These are phyloP conservation scores for Calophaca sinica DNA, from an alignment of 306 rosid genomes.

Conservation along the genomic window DNA sequence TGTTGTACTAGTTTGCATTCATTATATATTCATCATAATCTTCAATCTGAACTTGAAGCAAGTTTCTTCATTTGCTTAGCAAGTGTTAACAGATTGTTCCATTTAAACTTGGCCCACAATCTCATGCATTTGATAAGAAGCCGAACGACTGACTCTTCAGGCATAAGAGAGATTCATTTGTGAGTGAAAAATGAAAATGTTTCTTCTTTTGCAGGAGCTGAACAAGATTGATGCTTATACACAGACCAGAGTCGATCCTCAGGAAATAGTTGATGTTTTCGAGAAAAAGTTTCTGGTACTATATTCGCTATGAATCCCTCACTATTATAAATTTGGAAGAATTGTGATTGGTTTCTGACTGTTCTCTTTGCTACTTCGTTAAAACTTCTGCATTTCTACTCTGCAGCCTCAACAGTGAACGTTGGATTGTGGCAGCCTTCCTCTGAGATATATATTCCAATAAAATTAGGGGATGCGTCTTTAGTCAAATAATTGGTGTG, in stretches of 20 bases:
- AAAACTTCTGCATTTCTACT: slow-evolving; percentile 15
- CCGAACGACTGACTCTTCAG: background rate
- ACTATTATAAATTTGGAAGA: slow-evolving; percentile 5
- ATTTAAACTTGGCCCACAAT: slow-evolving; percentile 5
- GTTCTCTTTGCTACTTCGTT: background rate
- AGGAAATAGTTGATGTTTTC: slow-evolving; percentile 55
- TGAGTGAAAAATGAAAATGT: background rate
- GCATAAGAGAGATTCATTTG: slow-evolving; percentile 15
- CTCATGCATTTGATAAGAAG: slow-evolving; percentile 21
- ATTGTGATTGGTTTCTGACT: slow-evolving; percentile 20
- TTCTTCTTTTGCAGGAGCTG: slow-evolving; percentile 57
- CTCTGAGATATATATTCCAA: background rate
- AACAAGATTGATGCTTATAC: slow-evolving; percentile 78
- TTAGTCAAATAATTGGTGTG: slow-evolving; percentile 19
- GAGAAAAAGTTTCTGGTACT: slow-evolving; percentile 66
- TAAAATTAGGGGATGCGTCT: slow-evolving; percentile 31
- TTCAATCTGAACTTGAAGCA: slow-evolving; percentile 26
- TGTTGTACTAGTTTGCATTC: slow-evolving; percentile 1
- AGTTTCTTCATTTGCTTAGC: background rate
- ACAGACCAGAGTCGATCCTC: slow-evolving; percentile 64
- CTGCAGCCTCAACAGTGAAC: slow-evolving; percentile 63
- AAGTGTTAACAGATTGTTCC: slow-evolving; percentile 3
- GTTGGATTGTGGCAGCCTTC: slow-evolving; percentile 18
- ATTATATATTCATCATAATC: slow-evolving; percentile 22
- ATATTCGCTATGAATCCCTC: background rate